phyloP scores from a whole-genome alignment of 805 yeast genomes.

The Suhomyces xylopsoci region DNA sequence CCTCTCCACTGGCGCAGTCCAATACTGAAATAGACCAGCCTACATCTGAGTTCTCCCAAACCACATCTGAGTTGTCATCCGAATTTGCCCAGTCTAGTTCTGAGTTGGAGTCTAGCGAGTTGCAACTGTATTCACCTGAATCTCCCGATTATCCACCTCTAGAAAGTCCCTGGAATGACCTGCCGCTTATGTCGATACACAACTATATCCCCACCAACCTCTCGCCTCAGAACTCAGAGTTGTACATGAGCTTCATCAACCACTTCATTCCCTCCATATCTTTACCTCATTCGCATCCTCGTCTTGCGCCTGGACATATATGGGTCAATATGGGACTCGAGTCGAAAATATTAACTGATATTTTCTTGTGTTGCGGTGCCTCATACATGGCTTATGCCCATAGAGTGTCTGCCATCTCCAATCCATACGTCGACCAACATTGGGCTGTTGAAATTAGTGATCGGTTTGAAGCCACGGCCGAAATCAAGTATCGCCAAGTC shows the following conservation, averaged over 20 bases:
- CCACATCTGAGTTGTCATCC: neutral
- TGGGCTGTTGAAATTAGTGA: constrained; percentile 19
- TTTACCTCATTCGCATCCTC: constrained; percentile 15
- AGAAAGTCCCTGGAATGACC: constrained; percentile 1
- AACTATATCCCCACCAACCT: constrained; percentile 7
- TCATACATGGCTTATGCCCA: neutral
- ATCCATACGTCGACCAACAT: constrained; percentile 12
- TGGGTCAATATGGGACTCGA: constrained; percentile 58
- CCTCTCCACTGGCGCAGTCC: neutral
- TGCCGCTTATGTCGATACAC: constrained; percentile 1
- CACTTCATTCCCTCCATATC: constrained; percentile 13
- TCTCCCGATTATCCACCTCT: neutral
- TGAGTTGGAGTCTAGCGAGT: neutral
- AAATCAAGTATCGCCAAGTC: constrained; percentile 7
- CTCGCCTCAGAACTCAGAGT: constrained; percentile 5
- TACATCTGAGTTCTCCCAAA: neutral
- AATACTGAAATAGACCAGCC: no score
- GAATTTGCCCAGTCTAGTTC: neutral
- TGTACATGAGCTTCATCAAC: constrained; percentile 12
- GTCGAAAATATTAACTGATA: constrained; percentile 46
- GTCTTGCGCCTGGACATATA: constrained; percentile 12
- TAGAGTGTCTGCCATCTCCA: neutral
- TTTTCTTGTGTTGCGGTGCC: constrained; percentile 26
- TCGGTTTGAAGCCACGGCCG: constrained; percentile 9
- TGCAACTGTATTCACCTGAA: neutral